phyloP scores from a whole-genome alignment of 2,329 filamentous ascomycete genomes.

The Amylocarpus encephaloides region DNA sequence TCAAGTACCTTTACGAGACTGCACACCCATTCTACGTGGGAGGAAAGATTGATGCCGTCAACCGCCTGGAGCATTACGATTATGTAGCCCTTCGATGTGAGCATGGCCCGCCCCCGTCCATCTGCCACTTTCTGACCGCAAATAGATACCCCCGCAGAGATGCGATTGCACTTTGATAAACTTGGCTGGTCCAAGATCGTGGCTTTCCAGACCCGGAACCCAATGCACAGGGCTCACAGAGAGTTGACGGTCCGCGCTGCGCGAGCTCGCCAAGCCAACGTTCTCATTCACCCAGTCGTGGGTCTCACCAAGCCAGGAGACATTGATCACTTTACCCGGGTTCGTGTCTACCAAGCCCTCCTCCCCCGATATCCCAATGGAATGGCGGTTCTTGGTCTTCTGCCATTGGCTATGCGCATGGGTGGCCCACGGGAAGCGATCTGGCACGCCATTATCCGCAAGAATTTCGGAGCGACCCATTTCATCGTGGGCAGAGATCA shows the following conservation, averaged over 20 bases:
- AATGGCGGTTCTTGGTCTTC: slow-evolving; percentile 93
- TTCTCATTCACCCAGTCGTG: slow-evolving; percentile 97
- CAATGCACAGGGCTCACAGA: slow-evolving; percentile 97
- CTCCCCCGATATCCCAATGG: slow-evolving; percentile 96
- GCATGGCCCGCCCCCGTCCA: slow-evolving; percentile 29
- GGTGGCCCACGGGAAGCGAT: slow-evolving; percentile 95
- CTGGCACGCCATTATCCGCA: slow-evolving; percentile 99
- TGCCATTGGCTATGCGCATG: slow-evolving; percentile 98
- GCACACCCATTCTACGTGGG: slow-evolving; percentile 88
- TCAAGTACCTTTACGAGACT: slow-evolving; percentile 79
- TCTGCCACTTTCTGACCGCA: slow-evolving; percentile 13
- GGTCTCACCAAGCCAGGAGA: slow-evolving; percentile 98
- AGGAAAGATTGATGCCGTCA: slow-evolving; percentile 92
- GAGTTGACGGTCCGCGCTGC: slow-evolving; percentile 96
- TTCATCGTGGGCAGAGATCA: slow-evolving; percentile 99
- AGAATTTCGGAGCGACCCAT: slow-evolving; percentile 98
- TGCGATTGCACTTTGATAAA: slow-evolving; percentile 97
- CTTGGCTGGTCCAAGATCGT: slow-evolving; percentile 97
- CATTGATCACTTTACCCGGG: slow-evolving; percentile 99
- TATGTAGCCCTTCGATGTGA: slow-evolving; percentile 92
- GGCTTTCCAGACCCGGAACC: slow-evolving; percentile 98
- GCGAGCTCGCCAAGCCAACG: slow-evolving; percentile 92
- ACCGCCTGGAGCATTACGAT: slow-evolving; percentile 96
- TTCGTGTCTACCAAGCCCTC: slow-evolving; percentile 96
- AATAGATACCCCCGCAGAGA: slow-evolving; percentile 82